Evolutionary conservation across 2,329 filamentous ascomycete genomes (phyloP).

Genomic region (Clonostachys byssicola): DNA sequence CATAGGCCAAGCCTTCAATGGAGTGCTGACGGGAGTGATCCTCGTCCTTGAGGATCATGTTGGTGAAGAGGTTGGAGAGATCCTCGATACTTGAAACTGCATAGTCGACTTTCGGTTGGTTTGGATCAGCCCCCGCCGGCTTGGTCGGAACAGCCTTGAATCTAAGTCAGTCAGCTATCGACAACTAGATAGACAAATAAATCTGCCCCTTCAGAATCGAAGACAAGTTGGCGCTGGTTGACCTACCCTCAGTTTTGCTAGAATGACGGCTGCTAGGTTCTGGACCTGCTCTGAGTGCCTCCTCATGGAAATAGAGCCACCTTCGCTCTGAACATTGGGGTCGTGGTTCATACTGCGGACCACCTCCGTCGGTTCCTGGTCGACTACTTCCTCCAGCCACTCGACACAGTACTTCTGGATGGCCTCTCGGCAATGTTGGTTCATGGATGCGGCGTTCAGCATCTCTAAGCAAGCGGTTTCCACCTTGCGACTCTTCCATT

Average conservation of each 20-base stretch:
- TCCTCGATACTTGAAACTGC: conserved; percentile 61
- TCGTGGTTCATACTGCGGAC: conserved; percentile 45
- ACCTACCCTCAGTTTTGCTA: conserved; percentile 65
- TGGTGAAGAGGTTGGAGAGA: conserved; percentile 59
- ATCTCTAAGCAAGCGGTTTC: conserved; percentile 85
- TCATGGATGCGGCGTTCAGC: conserved; percentile 87
- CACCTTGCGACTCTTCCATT: conserved; percentile 80
- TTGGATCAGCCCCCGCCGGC: conserved; percentile 27
- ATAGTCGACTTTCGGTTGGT: conserved; percentile 40
- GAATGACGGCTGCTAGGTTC: conserved; percentile 67
- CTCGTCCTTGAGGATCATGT: conserved; percentile 59
- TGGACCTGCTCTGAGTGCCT: conserved; percentile 58
- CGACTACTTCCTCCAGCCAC: conserved; percentile 83
- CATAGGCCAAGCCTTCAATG: conserved; percentile 88
- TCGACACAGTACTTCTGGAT: conserved; percentile 80
- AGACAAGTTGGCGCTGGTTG: neutral
- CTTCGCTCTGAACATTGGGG: conserved; percentile 53
- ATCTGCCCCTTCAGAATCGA: neutral
- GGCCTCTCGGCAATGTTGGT: conserved; percentile 74
- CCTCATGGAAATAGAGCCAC: conserved; percentile 55
- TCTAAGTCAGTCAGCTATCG: conserved; percentile 44
- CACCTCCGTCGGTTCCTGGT: conserved; percentile 60
- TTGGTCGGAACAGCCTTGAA: conserved; percentile 50
- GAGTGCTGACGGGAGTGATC: conserved; percentile 61
- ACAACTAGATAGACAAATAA: conserved; percentile 7